Evolutionary conservation across 164 flowering plant genomes (phyloP).

Genomic region (Magnolia sinica): DNA sequence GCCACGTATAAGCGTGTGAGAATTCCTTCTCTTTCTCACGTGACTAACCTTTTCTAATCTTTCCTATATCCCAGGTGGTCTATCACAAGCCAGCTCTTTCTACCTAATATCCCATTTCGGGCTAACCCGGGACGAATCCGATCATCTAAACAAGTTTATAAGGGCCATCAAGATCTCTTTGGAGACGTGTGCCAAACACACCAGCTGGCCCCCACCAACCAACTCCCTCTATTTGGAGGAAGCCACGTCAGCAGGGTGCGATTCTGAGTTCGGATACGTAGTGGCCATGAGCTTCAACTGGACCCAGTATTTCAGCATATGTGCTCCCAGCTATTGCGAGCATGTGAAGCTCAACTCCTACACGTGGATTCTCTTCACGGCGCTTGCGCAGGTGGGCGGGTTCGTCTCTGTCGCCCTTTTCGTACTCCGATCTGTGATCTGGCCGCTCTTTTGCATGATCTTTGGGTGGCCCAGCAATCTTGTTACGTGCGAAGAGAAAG

Average conservation of each 20-base stretch:
- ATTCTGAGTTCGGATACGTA: slow-evolving; percentile 1
- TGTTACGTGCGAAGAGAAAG: background rate
- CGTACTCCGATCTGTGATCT: background rate
- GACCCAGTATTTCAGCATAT: slow-evolving; percentile 7
- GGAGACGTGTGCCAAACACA: slow-evolving; percentile 7
- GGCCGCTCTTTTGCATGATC: slow-evolving; percentile 5
- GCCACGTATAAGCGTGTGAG: too few species aligned
- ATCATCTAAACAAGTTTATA: background rate
- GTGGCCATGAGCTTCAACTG: slow-evolving; percentile 7
- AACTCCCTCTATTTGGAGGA: background rate
- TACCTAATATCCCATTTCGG: slow-evolving; percentile 1
- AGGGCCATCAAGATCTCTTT: slow-evolving; percentile 4
- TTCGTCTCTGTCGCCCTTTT: slow-evolving; percentile 6
- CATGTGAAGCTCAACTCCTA: background rate
- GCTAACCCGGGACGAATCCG: background rate
- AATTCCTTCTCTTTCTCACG: too few species aligned
- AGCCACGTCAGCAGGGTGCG: background rate
- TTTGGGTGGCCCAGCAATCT: background rate
- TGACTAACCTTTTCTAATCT: too few species aligned
- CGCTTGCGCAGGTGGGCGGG: slow-evolving; percentile 13
- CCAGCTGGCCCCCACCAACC: slow-evolving; percentile 11
- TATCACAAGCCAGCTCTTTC: slow-evolving; percentile 9
- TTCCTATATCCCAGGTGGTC: slow-evolving; percentile 1
- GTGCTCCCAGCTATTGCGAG: slow-evolving; percentile 13
- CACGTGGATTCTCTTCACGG: slow-evolving; percentile 8